Base-by-base conservation (phyloP, 2,329 filamentous ascomycete genomes). In the Pochonia chlamydosporia region DNA sequence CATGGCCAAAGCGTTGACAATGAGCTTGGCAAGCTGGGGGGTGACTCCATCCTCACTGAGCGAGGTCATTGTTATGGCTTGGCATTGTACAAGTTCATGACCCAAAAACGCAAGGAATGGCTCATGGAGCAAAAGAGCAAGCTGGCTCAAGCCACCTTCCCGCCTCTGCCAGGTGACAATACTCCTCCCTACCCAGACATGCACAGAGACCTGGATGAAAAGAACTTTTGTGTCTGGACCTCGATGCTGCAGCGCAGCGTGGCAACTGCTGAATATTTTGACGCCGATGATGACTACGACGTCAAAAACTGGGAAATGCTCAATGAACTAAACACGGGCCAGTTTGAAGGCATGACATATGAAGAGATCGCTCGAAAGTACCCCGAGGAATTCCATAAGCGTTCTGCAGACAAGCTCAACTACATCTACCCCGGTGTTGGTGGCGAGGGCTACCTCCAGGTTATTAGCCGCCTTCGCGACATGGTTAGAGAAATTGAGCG, bases 241-340 rank as follows among this genome's bases (percentile, higher is more conserved):
- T 95, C 89, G 3, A 97, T 97, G 92, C 79, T 99, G 53, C 85
- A 87, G 63, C 87, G 93, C 54, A 90, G 88, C 50, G 84, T 93
- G 43, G 83, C 96, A 61, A 95, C 91, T 1, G 90, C 87, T 0
- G 83, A 93, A 54, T 86, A 87, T 64, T 99, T 97, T 64, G 87
- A 95, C 56, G 76, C 73, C 0, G 93, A 97, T 54, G 92, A 97
- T 20, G 89, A 96, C 46, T 96, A 92, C 63, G 93, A 97, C 55
- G 84, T 95, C 57, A 99, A 99, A 72, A 88, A 95, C 56, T 96
- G 92, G 89, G 87, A 91, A 60, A 95, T 96, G 89, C 79, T 99
- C 44, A 95, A 99, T 61, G 93, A 99, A 68, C 81, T 99, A 42
- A 95, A 97, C 58, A 86, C 92, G 0, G 93, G 93, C 13, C 79